Percentiles rank a stretch among this genome's conserved stretches.
phyloP scores from a whole-genome alignment of 495 filamentous ascomycete genomes.

The Aspergillus ostianus region DNA sequence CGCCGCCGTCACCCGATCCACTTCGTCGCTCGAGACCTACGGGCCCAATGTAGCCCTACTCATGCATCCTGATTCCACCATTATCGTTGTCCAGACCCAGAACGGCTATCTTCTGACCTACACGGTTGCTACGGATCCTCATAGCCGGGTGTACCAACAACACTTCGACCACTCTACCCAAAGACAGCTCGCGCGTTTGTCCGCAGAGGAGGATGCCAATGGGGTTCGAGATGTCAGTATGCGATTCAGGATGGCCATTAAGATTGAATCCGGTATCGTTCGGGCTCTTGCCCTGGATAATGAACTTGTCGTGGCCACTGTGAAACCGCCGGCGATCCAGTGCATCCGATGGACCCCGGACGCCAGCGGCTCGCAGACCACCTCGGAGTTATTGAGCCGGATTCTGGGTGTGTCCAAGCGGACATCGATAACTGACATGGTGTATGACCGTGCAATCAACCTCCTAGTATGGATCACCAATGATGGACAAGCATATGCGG shows the following conservation, averaged over 20 bases:
- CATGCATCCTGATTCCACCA: slow-evolving; percentile 86
- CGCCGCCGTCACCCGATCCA: slow-evolving; percentile 78
- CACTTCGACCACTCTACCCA: slow-evolving; percentile 69
- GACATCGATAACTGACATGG: slow-evolving; percentile 75
- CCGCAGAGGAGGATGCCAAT: slow-evolving; percentile 65
- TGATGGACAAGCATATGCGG: slow-evolving; percentile 88
- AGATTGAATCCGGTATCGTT: slow-evolving; percentile 92
- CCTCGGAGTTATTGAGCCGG: slow-evolving; percentile 82
- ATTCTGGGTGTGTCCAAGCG: slow-evolving; percentile 83
- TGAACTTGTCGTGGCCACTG: slow-evolving; percentile 89
- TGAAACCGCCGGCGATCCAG: slow-evolving; percentile 90
- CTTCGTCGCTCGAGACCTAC: slow-evolving; percentile 74
- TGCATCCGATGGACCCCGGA: slow-evolving; percentile 94
- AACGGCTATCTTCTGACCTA: slow-evolving; percentile 92
- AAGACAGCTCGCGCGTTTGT: slow-evolving; percentile 68
- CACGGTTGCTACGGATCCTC: slow-evolving; percentile 80
- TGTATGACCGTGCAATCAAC: slow-evolving; percentile 97
- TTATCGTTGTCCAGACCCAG: slow-evolving; percentile 87
- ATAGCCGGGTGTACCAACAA: slow-evolving; percentile 79
- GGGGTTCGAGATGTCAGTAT: slow-evolving; percentile 83
- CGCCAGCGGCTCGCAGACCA: slow-evolving; percentile 76
- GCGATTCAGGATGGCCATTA: slow-evolving; percentile 95
- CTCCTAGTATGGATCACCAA: slow-evolving; percentile 89
- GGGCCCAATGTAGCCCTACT: slow-evolving; percentile 80
- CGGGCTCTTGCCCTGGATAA: slow-evolving; percentile 87